Base-by-base conservation (phyloP, 352 stramenopile species). In the Hyaloperonospora arabidopsidis region DNA sequence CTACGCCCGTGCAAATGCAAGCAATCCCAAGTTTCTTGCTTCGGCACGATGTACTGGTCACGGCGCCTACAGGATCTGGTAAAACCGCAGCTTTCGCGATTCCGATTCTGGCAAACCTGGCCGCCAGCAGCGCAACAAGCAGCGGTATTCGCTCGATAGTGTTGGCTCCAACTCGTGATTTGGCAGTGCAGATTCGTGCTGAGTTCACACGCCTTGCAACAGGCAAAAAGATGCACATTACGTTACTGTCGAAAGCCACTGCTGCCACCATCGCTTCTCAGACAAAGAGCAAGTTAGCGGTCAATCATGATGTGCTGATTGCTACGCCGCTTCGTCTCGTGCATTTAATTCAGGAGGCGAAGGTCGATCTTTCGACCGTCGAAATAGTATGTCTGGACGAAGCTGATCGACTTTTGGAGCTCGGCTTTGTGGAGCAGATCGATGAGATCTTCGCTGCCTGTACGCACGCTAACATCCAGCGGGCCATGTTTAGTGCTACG, bases 1-100 rank as follows among this genome's bases (percentile, higher is more conserved):
- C 97, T 2, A 99, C 96, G 40, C 79, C 97, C 2, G 97, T 99
- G 61, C 97, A 99, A 71, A 99, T 99, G 97, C 91, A 97, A 67
- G 79, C 89, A 17, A 95, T 98, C 46, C 93, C 95, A 29, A 83
- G 81, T 36, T 59, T 98, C 50, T 57, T 97, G 8, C 70, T 79
- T 13, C 73, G 79, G 38, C 83, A 89, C 46, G 97, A 99, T 70
- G 74, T 99, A 40, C 79, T 99, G 22, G 96, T 86, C 6, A 95
- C 88, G 21, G 96, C 97, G 10, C 96, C 97, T 7, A 99, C 97
- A 21, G 96, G 96, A 32, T 97, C 86, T 1, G 96, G 97, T 61
- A 99, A 99, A 67, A 98, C 96, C 14, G 97, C 96, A 49, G 94
- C 95, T 7, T 99, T 98, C 67, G 80, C 98, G 18, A 86, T 99